Conservation (phyloP, 805 yeast species). For the Candida awuae region DNA sequence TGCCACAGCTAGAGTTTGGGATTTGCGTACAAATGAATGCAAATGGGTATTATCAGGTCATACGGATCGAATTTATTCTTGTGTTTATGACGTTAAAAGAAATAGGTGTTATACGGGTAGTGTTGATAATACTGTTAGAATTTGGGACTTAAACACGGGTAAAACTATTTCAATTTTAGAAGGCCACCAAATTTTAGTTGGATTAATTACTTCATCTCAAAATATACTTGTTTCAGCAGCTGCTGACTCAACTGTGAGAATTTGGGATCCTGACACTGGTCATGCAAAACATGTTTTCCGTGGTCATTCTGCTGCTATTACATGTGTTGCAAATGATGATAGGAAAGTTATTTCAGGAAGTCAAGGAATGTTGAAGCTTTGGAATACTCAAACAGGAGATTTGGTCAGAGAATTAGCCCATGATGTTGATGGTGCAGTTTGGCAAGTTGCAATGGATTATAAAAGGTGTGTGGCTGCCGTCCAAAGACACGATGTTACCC, state of each 20-base stretch:
- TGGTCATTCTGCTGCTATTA: conserved; percentile 81
- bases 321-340: conserved; percentile 88
- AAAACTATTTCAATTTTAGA: conserved; percentile 58
- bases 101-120: conserved; percentile 85
- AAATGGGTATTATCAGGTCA: conserved; percentile 74
- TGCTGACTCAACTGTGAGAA: conserved; percentile 84
- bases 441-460: conserved; percentile 90
- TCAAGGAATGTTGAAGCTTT: conserved; percentile 76
- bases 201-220: conserved; percentile 69
- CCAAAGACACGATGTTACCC: conserved; percentile 58
- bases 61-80: conserved; percentile 80
- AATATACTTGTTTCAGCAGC: conserved; percentile 86
- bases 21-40: conserved; percentile 65
- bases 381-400: conserved; percentile 76
- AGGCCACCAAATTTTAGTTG: conserved; percentile 89
- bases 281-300: conserved; percentile 58
- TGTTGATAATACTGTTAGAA: conserved; percentile 78
- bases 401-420: conserved; percentile 64
- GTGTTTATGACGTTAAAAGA: conserved; percentile 68
- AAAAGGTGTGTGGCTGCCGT: conserved; percentile 88
- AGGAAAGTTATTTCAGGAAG: conserved; percentile 83
- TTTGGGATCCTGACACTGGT: conserved; percentile 85
- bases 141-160: conserved; percentile 85
- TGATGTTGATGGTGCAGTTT: conserved; percentile 75
- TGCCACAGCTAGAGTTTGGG: conserved; percentile 88